Evolutionary conservation across 768 basidiomycete genomes (phyloP), one percentile per base, ranked within the genome.

Genomic region (Pisolithus albus): DNA sequence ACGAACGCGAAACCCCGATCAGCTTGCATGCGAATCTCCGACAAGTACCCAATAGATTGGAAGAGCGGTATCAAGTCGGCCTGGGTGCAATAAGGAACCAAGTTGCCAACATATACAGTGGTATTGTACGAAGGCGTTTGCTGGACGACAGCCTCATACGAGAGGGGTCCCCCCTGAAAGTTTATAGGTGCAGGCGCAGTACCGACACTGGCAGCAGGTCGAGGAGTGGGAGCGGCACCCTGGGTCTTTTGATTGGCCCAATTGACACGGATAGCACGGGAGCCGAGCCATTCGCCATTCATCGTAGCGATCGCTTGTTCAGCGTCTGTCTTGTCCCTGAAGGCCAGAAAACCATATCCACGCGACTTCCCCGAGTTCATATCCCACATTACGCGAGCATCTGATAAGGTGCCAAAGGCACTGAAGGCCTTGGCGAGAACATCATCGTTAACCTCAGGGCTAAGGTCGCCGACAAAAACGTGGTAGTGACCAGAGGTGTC

Each of bases 221-320:
- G 75, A 46, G 80, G 66, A 30, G 67, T 61, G 51, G 81, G 75
- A 30, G 67, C 62, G 54, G 62, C 66, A 53, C 83, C 90, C 70
- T 95, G 92, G 16, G 94, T 97, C 76, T 98, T 97, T 73, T 98
- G 95, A 74, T 98, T 98, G 49, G 96, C 96, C 95, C 95, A 99
- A 75, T 99, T 99, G 70, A 98, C 95, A 59, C 96, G 86, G 64
- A 99, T 99, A 55, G 96, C 96, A 54, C 96, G 84, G 28, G 92
- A 92, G 46, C 96, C 96, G 36, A 99, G 80, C 92, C 92, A 99
- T 77, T 99, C 95, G 52, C 96, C 96, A 65, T 99, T 99, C 96
- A 99, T 99, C 54, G 95, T 94, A 30, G 90, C 88, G 67, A 99
- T 99, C 40, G 96, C 96, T 70, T 98, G 96, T 69, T 99, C 96